Evolutionary conservation across 345 rosid species (phyloP).

Genomic region (Eucalyptus erythrocorys): DNA sequence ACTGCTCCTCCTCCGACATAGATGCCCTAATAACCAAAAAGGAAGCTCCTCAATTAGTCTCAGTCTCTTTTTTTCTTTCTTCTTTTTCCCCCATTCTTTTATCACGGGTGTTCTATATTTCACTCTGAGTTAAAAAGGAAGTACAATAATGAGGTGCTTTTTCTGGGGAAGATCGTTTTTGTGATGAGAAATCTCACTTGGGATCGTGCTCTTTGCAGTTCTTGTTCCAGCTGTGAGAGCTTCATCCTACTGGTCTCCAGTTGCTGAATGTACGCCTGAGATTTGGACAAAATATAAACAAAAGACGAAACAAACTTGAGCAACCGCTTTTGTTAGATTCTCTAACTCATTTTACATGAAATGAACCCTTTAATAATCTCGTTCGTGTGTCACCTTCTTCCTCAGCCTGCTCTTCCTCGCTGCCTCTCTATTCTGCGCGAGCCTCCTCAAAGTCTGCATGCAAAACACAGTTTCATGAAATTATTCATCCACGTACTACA

Average conservation of each 20-base stretch:
- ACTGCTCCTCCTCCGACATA: constrained; percentile 52
- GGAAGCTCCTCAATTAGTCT: background rate
- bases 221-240: constrained; percentile 90
- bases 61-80: background rate
- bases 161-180: background rate
- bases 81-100: background rate
- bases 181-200: constrained; percentile 30
- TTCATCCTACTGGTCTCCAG: constrained; percentile 91
- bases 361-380: background rate
- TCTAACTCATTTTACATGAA: background rate
- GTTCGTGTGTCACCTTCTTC: constrained; percentile 16
- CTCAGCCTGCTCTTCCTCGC: constrained; percentile 47
- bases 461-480: background rate
- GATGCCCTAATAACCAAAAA: constrained; percentile 41
- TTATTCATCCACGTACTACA: background rate
- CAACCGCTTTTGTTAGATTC: background rate
- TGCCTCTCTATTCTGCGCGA: constrained; percentile 53
- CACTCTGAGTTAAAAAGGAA: background rate
- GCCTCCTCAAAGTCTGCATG: constrained; percentile 31
- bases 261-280: constrained; percentile 95
- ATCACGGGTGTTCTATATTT: background rate
- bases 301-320: background rate
- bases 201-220: constrained; percentile 79
- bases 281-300: background rate
- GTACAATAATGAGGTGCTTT: background rate